phyloP scores from a whole-genome alignment of 257 asterid genomes.

The Cordia subcordata region DNA sequence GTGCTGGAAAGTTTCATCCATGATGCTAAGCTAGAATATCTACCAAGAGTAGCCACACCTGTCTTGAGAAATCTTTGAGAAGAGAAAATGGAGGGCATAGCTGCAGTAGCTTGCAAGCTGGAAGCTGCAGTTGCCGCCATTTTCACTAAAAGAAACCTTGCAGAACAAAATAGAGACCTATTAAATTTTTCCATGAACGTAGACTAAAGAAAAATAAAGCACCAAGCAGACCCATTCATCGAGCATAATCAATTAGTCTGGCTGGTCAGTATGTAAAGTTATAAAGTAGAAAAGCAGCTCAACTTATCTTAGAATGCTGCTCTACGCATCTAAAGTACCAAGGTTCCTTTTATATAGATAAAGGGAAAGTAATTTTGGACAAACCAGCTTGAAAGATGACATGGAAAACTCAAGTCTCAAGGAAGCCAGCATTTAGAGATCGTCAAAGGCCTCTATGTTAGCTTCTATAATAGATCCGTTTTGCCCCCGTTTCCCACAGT shows the following conservation, averaged over 20 bases:
- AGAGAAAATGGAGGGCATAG: slow-evolving; percentile 45
- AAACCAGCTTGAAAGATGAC: neutral
- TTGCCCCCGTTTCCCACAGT: no score
- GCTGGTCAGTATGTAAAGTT: neutral
- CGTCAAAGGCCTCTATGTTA: neutral
- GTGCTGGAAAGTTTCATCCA: slow-evolving; percentile 51
- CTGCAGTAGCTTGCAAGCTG: slow-evolving; percentile 50
- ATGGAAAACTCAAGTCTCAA: neutral
- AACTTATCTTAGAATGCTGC: neutral
- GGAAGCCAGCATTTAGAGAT: neutral
- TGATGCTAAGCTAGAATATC: slow-evolving; percentile 23
- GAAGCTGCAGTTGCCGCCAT: slow-evolving; percentile 75
- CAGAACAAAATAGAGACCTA: slow-evolving; percentile 19
- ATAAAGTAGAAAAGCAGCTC: neutral
- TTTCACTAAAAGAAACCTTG: slow-evolving; percentile 14
- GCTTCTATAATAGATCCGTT: neutral
- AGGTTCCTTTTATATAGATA: neutral
- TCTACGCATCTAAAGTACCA: neutral
- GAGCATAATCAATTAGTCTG: no score
- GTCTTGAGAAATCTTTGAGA: slow-evolving; percentile 29
- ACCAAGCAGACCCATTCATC: no score
- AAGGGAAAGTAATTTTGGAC: neutral
- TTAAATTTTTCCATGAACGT: slow-evolving; percentile 1
- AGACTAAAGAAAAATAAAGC: neutral
- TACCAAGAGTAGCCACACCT: slow-evolving; percentile 27